phyloP scores from a whole-genome alignment of 1,284 basidiomycete genomes.

The Irpex rosettiformis region DNA sequence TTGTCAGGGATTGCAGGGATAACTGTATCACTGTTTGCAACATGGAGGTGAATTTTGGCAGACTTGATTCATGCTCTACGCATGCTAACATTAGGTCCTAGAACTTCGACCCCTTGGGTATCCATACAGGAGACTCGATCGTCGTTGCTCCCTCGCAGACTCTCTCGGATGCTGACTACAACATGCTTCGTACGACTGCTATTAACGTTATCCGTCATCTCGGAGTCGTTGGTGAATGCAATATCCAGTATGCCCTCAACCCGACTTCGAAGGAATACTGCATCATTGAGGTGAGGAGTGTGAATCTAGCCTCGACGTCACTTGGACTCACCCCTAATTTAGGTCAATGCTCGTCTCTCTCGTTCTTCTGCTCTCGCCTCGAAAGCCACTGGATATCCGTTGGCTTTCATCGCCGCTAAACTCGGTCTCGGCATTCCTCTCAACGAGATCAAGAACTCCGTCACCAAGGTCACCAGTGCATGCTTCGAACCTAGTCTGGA shows the following conservation, averaged over 20 bases:
- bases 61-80: neutral
- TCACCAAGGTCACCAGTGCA: conserved; percentile 93
- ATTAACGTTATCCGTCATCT: conserved; percentile 98
- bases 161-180: conserved; percentile 95
- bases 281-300: conserved; percentile 81
- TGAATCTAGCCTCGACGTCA: conserved; percentile 6
- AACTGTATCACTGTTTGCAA: conserved; percentile 99
- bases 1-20: conserved; percentile 96
- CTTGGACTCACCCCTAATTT: neutral
- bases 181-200: conserved; percentile 98
- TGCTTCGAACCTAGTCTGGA: conserved; percentile 99
- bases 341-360: conserved; percentile 98
- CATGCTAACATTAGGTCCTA: conserved; percentile 29
- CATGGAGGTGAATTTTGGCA: conserved; percentile 87
- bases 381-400: conserved; percentile 97
- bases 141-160: conserved; percentile 98
- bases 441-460: conserved; percentile 97
- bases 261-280: conserved; percentile 95
- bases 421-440: conserved; percentile 95
- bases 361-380: conserved; percentile 97
- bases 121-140: conserved; percentile 99
- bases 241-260: conserved; percentile 98
- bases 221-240: conserved; percentile 97
- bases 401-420: conserved; percentile 98
- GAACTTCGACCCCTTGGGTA: conserved; percentile 99